Evolutionary conservation across 129 eudicot genomes (phyloP).

Genomic region (Lactuca saligna): DNA sequence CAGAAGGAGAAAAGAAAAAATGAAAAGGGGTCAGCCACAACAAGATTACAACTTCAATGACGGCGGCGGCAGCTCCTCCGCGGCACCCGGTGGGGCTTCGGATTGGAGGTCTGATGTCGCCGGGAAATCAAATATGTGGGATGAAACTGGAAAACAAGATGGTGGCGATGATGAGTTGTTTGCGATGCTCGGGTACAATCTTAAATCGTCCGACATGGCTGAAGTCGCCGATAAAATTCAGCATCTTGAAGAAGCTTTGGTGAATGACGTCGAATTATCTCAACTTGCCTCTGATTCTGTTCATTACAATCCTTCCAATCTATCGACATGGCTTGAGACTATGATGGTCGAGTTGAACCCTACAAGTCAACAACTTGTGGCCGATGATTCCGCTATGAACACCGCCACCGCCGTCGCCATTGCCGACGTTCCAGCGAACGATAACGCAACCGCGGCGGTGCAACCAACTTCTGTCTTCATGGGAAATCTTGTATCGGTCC

Average conservation of each 20-base stretch:
- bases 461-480: constrained; percentile 11
- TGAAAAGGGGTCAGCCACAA: constrained; percentile 23
- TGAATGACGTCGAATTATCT: constrained; percentile 45
- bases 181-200: constrained; percentile 60
- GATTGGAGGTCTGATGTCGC: background rate
- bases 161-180: constrained; percentile 63
- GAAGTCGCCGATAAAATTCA: constrained; percentile 68
- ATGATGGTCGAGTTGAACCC: constrained; percentile 62
- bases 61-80: background rate
- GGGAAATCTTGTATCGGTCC: constrained; percentile 51
- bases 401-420: constrained; percentile 5
- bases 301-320: constrained; percentile 61
- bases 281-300: constrained; percentile 48
- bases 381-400: constrained; percentile 20
- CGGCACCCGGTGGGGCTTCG: background rate
- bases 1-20: background rate
- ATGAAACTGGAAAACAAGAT: constrained; percentile 31
- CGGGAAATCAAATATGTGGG: constrained; percentile 33
- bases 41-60: background rate
- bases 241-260: constrained; percentile 55
- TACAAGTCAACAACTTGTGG: background rate
- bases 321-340: constrained; percentile 61
- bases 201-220: constrained; percentile 56
- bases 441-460: background rate
- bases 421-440: background rate